Evolutionary conservation across 2,329 filamentous ascomycete species (phyloP), one percentile per base, ranked within the genome.

Genomic region (Massarina eburnea): DNA sequence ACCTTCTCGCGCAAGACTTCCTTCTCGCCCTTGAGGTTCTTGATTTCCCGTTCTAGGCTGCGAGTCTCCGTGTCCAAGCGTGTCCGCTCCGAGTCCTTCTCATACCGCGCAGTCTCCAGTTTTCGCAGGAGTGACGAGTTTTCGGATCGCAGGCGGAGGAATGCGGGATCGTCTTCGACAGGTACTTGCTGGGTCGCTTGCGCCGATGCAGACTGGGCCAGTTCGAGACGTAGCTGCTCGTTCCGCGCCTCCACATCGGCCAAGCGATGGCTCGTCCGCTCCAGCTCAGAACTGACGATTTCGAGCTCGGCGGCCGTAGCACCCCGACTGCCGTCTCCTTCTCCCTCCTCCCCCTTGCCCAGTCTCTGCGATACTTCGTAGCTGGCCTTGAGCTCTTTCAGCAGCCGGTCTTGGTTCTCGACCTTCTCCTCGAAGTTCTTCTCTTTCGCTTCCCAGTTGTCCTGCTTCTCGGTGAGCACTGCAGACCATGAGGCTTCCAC

Each of bases 391-490:
- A 97, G 84, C 70, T 99, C 95, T 64, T 88, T 96, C 57, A 99
- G 73, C 30, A 99, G 73, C 6, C 91, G 84, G 39, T 99, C 94
- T 66, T 99, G 92, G 59, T 87, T 95, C 69, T 96, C 92, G 3
- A 95, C 79, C 73, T 96, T 97, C 59, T 97, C 92, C 63, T 96
- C 91, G 48, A 96, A 73, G 21, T 82, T 84, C 73, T 88, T 89
- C 74, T 99, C 94, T 67, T 95, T 96, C 8, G 92, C 85, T 43
- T 88, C 85, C 94, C 94, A 99, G 65, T 99, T 99, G 68, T 92
- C 90, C 61, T 89, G 87, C 73, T 96, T 96, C 76, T 99, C 94
- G 45, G 88, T 85, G 40, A 99, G 70, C 4, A 96, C 91, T 19
- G 89, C 91, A 10, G 83, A 81, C 92, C 94, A 99, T 2, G 90